Percentiles rank a stretch among this genome's conserved stretches.
Evolutionary conservation across 2,329 filamentous ascomycete species (phyloP).

Genomic region (Claviceps pazoutovae): DNA sequence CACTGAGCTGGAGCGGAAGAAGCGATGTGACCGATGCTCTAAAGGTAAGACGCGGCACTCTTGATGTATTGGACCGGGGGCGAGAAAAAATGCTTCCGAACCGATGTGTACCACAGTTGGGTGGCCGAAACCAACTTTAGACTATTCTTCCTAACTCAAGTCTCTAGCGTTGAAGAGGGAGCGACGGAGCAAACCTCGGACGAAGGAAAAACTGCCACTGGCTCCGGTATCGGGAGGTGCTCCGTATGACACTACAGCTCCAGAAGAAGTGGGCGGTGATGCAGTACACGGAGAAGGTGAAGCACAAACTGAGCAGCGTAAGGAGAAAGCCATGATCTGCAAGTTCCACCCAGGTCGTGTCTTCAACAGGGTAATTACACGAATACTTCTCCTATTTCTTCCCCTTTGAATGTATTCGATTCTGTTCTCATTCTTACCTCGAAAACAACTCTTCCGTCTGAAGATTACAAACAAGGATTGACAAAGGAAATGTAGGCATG

Average conservation of each 20-base stretch:
- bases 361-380: slow-evolving; percentile 11
- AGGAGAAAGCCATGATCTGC: slow-evolving; percentile 9
- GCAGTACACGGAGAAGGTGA: background rate
- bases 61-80: too few relatives aligned
- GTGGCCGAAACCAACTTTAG: background rate
- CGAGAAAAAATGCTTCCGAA: background rate
- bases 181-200: background rate
- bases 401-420: too few relatives aligned
- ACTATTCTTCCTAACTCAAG: background rate
- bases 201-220: background rate
- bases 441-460: too few relatives aligned
- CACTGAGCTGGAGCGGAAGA: slow-evolving; percentile 18
- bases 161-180: slow-evolving; percentile 1
- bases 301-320: background rate
- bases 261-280: background rate
- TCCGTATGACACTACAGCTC: background rate
- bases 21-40: slow-evolving; percentile 15
- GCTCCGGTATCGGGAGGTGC: background rate
- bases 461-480: background rate
- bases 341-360: slow-evolving; percentile 17
- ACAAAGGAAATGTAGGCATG: slow-evolving; percentile 11
- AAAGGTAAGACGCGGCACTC: slow-evolving; percentile 10
- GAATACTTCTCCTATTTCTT: background rate
- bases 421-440: too few relatives aligned
- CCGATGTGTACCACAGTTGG: background rate